A percentile compares a stretch with the other conserved stretches of the same genome.
Evolutionary conservation across 495 filamentous ascomycete genomes (phyloP).

Genomic region (Xylaria flabelliformis): DNA sequence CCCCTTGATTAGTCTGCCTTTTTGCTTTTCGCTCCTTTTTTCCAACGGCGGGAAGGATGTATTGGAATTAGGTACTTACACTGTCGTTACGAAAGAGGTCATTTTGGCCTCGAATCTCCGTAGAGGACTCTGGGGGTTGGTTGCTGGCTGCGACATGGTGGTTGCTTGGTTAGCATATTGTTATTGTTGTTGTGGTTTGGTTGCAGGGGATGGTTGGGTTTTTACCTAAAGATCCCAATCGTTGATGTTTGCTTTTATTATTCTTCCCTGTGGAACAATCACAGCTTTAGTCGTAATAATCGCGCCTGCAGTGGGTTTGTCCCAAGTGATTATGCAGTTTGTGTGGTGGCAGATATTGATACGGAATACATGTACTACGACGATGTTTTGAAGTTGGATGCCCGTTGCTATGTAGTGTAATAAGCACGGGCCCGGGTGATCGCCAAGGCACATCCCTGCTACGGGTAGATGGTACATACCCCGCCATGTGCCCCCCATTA

Average conservation of each 20-base stretch:
- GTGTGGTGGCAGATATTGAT: constrained; percentile 4
- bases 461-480: constrained; percentile 7
- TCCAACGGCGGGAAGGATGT: neutral
- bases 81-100: constrained; percentile 60
- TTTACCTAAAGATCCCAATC: neutral
- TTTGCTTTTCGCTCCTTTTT: neutral
- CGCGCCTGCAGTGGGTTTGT: neutral
- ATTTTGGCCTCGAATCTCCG: constrained; percentile 42
- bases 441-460: constrained; percentile 14
- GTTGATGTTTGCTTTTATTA: neutral
- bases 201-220: neutral
- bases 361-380: constrained; percentile 3
- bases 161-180: constrained; percentile 31
- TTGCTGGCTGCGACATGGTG: constrained; percentile 35
- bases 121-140: constrained; percentile 24
- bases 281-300: neutral
- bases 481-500: neutral
- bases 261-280: neutral
- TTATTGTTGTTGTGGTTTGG: constrained; percentile 12
- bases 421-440: constrained; percentile 8
- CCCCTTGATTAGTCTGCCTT: constrained; percentile 16
- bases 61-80: constrained; percentile 42
- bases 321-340: constrained; percentile 13
- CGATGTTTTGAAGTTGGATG: constrained; percentile 16
- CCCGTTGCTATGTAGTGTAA: constrained; percentile 15